Evolutionary conservation across 768 basidiomycete species (phyloP).

Genomic region (Pleurotus djamor): DNA sequence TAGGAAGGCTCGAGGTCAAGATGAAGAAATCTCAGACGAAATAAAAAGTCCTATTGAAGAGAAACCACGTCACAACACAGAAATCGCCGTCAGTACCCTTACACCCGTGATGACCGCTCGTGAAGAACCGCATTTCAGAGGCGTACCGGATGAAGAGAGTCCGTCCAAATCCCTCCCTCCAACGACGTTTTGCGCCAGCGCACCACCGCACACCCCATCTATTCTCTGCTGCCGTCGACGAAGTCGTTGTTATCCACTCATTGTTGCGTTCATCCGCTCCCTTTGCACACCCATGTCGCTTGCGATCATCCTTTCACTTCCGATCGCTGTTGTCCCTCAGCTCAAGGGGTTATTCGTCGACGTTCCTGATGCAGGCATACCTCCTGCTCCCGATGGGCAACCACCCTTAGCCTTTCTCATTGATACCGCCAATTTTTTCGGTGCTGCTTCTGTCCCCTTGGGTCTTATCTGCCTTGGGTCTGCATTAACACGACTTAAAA

Average conservation of each 20-base stretch:
- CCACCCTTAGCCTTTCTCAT: slow-evolving; percentile 64
- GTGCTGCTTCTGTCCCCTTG: slow-evolving; percentile 61
- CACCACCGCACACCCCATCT: too few species aligned
- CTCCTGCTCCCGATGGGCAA: slow-evolving; percentile 59
- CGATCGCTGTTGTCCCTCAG: slow-evolving; percentile 50
- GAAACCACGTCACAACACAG: too few species aligned
- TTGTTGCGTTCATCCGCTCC: slow-evolving; percentile 27
- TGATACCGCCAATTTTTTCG: slow-evolving; percentile 56
- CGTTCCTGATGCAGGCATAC: slow-evolving; percentile 39
- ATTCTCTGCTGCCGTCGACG: background rate
- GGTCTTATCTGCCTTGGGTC: slow-evolving; percentile 44
- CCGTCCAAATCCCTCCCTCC: background rate
- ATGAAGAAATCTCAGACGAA: background rate
- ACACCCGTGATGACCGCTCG: too few species aligned
- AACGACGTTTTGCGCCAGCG: too few species aligned
- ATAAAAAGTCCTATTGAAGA: too few species aligned
- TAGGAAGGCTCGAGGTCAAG: slow-evolving; percentile 1
- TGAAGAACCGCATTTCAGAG: background rate
- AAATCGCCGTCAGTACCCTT: too few species aligned
- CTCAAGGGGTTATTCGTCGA: slow-evolving; percentile 62
- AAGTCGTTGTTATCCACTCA: background rate
- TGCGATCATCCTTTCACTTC: slow-evolving; percentile 50
- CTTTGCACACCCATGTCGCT: slow-evolving; percentile 48
- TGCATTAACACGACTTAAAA: slow-evolving; percentile 44
- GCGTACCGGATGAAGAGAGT: background rate